Evolutionary conservation across 768 basidiomycete genomes (phyloP).

Genomic region (Suillus fuscotomentosus): DNA sequence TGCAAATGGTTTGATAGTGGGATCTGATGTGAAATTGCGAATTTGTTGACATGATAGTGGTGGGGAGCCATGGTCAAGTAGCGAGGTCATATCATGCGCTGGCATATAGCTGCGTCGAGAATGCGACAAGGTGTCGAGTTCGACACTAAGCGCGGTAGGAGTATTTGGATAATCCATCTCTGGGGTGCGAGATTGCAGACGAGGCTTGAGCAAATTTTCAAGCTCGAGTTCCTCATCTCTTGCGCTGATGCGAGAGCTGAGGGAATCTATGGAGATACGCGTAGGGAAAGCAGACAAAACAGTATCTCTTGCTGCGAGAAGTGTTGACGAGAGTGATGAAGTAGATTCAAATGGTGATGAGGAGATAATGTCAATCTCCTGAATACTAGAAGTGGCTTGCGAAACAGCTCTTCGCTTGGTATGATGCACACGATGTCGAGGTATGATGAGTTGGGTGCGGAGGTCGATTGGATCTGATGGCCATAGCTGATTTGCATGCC

Average conservation of each 20-base stretch:
- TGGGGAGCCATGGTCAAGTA: not conserved
- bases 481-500: conserved; percentile 92
- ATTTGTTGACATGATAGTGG: conserved; percentile 4
- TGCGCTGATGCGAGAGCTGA: conserved; percentile 24
- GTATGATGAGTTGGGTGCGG: conserved; percentile 79
- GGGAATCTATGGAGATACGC: conserved; percentile 29
- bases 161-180: not conserved
- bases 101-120: not conserved
- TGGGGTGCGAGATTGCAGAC: not conserved
- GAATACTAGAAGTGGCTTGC: not conserved
- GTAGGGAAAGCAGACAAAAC: conserved; percentile 25
- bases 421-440: conserved; percentile 28
- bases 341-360: conserved; percentile 2
- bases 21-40: not conserved
- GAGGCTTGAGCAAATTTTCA: conserved; percentile 14
- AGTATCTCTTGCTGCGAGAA: conserved; percentile 19
- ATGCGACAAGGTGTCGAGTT: not conserved
- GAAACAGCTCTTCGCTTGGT: conserved; percentile 5
- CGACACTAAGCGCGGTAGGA: not conserved
- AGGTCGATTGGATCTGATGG: conserved; percentile 89
- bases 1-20: not conserved
- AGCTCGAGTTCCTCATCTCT: conserved; percentile 29
- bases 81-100: not conserved
- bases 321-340: conserved; percentile 14
- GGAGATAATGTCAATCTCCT: not conserved